These are phyloP conservation scores for Margaritispora aquatica DNA, from an alignment of 495 filamentous ascomycete species.

Conservation along the genomic window DNA sequence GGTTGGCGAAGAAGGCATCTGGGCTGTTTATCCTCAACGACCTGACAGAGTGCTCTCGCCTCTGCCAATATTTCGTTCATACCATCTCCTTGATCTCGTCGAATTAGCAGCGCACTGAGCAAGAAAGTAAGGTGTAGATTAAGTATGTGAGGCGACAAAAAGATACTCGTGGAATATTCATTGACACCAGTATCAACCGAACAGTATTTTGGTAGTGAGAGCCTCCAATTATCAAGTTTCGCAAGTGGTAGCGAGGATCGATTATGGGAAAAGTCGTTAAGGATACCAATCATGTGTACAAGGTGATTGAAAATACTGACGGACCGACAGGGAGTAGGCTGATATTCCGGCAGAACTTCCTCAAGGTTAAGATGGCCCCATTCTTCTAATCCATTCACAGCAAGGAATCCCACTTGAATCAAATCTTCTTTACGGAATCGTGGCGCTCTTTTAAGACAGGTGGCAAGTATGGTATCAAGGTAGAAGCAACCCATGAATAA, in stretches of 20 bases:
- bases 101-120: neutral
- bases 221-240: neutral
- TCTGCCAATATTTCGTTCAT: neutral
- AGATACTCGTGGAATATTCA: neutral
- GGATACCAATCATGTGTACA: neutral
- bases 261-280: slow-evolving; percentile 2
- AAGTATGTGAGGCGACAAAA: neutral
- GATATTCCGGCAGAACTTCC: too few relatives aligned
- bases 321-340: neutral
- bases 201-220: neutral
- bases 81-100: neutral
- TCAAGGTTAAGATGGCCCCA: neutral
- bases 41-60: neutral
- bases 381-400: neutral
- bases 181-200: neutral
- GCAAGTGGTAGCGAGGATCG: neutral
- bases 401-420: neutral
- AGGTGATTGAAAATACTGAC: slow-evolving; percentile 1
- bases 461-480: neutral
- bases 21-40: neutral
- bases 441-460: neutral
- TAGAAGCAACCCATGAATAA: neutral
- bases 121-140: neutral
- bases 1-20: neutral
- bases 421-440: neutral